Evolutionary conservation across 2,329 filamentous ascomycete species (phyloP).

Genomic region (Epichloe sylvatica): DNA sequence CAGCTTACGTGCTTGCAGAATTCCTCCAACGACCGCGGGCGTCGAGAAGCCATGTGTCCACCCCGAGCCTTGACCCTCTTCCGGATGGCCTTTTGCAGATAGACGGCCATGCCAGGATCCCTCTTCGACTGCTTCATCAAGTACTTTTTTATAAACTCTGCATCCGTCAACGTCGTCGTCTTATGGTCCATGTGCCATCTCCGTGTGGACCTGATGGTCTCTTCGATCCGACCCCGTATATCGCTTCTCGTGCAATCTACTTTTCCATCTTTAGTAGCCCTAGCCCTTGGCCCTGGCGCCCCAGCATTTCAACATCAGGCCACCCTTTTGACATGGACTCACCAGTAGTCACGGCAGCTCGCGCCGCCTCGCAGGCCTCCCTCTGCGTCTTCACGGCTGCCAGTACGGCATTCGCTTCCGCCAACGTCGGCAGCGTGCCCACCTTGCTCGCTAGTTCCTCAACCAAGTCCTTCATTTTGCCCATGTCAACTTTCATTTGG

Average conservation of each 20-base stretch:
- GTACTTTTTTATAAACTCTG: conserved; percentile 18
- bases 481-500: conserved; percentile 11
- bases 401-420: conserved; percentile 9
- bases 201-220: conserved; percentile 22
- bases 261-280: neutral
- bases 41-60: conserved; percentile 1
- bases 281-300: no score
- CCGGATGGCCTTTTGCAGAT: conserved; percentile 20
- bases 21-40: conserved; percentile 18
- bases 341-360: neutral
- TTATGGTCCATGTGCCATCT: conserved; percentile 27
- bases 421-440: conserved; percentile 10
- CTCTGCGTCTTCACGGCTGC: conserved; percentile 1
- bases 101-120: conserved; percentile 19
- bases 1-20: conserved; percentile 19
- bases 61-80: conserved; percentile 10
- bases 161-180: conserved; percentile 17
- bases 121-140: conserved; percentile 23
- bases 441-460: conserved; percentile 12
- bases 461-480: conserved; percentile 11
- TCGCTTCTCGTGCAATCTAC: conserved; percentile 2
- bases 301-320: no score
- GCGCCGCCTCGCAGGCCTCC: neutral
- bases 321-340: no score
- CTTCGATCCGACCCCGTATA: conserved; percentile 17